phyloP scores from a whole-genome alignment of 116 monocot species.

The Zostera marina region DNA sequence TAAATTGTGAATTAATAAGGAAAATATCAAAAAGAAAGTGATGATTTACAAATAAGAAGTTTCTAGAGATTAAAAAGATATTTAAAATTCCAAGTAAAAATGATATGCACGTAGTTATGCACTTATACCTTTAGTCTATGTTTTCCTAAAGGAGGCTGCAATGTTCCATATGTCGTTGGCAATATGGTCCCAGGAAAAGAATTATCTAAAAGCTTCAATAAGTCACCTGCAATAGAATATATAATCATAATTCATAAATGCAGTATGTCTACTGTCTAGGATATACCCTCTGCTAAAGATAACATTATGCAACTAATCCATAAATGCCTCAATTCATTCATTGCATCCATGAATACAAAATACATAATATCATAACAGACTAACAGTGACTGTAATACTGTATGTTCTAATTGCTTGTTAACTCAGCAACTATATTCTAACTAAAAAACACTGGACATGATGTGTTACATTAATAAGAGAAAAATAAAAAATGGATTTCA shows the following conservation, averaged over 20 bases:
- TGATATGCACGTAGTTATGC: background rate
- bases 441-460: no score
- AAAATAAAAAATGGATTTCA: no score
- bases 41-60: no score
- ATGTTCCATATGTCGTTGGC: constrained; percentile 78
- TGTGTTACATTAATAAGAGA: no score
- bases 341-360: no score
- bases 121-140: constrained; percentile 78
- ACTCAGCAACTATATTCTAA: no score
- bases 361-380: no score
- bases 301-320: background rate
- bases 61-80: no score
- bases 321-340: no score
- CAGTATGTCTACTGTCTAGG: background rate
- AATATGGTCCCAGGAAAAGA: constrained; percentile 45
- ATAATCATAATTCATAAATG: background rate
- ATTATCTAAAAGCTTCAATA: constrained; percentile 66
- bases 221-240: constrained; percentile 31
- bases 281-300: background rate
- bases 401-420: no score
- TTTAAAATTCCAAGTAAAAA: background rate
- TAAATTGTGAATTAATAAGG: background rate
- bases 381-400: no score
- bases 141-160: constrained; percentile 86
- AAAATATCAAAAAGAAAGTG: background rate